Evolutionary conservation across 2,329 filamentous ascomycete species (phyloP).

Genomic region (Ceratocystiopsis brevicomis): DNA sequence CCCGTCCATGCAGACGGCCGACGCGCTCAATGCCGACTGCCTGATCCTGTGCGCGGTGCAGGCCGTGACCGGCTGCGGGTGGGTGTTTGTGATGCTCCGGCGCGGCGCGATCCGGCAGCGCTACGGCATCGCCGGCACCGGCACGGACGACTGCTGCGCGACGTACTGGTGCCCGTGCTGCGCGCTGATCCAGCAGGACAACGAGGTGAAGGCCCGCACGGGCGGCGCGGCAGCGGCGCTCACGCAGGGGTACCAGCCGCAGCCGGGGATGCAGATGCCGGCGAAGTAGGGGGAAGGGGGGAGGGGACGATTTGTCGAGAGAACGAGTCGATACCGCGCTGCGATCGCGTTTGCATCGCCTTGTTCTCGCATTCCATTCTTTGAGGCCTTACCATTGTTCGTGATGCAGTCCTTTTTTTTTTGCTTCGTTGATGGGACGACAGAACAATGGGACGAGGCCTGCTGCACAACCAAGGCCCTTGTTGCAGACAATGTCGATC

Average conservation of each 20-base stretch:
- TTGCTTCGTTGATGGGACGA: too few species aligned
- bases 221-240: slow-evolving; percentile 10
- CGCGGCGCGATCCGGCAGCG: slow-evolving; percentile 32
- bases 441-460: too few species aligned
- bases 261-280: slow-evolving; percentile 16
- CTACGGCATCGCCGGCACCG: slow-evolving; percentile 32
- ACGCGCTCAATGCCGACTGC: slow-evolving; percentile 24
- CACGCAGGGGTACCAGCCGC: slow-evolving; percentile 15
- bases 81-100: slow-evolving; percentile 30
- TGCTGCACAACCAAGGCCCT: too few species aligned
- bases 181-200: slow-evolving; percentile 37
- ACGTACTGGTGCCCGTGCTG: slow-evolving; percentile 38
- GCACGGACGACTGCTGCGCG: slow-evolving; percentile 29
- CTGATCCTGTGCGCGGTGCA: slow-evolving; percentile 21
- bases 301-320: too few species aligned
- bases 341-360: too few species aligned
- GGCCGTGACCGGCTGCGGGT: slow-evolving; percentile 23
- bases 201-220: slow-evolving; percentile 24
- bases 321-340: neutral
- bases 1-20: slow-evolving; percentile 21
- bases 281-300: slow-evolving; percentile 1
- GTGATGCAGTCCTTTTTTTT: too few species aligned
- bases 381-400: too few species aligned
- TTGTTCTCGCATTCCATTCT: too few species aligned
- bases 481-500: too few species aligned